These are phyloP conservation scores for Euphrasia arctica DNA, from an alignment of 305 asterid species.

Conservation along the genomic window DNA sequence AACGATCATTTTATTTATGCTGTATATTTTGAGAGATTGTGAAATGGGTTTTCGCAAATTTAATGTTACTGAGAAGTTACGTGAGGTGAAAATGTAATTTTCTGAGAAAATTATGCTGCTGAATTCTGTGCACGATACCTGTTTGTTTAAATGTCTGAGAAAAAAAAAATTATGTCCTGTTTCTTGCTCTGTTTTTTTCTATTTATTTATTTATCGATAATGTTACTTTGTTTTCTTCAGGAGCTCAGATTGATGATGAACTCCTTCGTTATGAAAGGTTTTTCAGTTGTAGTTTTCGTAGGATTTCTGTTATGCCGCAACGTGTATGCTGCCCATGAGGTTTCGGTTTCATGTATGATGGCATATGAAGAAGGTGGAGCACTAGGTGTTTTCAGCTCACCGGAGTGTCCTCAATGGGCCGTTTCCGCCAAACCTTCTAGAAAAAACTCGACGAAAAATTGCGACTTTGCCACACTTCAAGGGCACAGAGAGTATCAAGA, in stretches of 20 bases:
- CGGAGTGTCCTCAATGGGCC: slow-evolving; percentile 46
- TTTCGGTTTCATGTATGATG: slow-evolving; percentile 58
- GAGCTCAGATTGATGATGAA: slow-evolving; percentile 20
- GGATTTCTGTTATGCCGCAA: slow-evolving; percentile 28
- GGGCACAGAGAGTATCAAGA: slow-evolving; percentile 74
- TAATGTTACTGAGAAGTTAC: neutral
- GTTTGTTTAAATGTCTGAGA: slow-evolving; percentile 30
- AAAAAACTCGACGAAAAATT: slow-evolving; percentile 32
- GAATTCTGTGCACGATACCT: slow-evolving; percentile 15
- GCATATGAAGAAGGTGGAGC: slow-evolving; percentile 70
- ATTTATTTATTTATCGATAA: neutral
- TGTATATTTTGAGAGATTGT: neutral
- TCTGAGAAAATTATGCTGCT: neutral
- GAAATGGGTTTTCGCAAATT: neutral
- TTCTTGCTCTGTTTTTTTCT: neutral
- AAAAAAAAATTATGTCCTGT: neutral
- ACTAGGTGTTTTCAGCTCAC: slow-evolving; percentile 43
- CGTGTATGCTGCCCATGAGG: slow-evolving; percentile 34
- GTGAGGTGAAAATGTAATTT: no score
- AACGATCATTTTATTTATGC: neutral
- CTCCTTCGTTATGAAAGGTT: slow-evolving; percentile 29
- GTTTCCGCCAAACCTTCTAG: slow-evolving; percentile 28
- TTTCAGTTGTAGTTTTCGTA: slow-evolving; percentile 21
- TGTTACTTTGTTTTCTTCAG: slow-evolving; percentile 17
- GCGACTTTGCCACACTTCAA: slow-evolving; percentile 53